These are phyloP conservation scores for Saccharomycopsis hybrid DNA, from an alignment of 1,139 yeast genomes.

Conservation along the genomic window DNA sequence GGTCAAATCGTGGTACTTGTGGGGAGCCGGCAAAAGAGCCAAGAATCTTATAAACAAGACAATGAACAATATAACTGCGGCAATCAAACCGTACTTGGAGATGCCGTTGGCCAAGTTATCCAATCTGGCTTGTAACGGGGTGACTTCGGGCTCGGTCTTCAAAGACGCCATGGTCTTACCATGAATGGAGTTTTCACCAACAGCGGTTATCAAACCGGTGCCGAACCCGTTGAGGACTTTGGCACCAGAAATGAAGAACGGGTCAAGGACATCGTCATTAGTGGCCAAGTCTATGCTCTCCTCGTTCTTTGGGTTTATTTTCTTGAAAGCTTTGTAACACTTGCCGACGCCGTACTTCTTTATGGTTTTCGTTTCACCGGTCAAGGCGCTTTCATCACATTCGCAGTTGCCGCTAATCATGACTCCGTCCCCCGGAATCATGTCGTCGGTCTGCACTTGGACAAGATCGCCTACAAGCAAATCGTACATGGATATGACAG, in stretches of 20 bases:
- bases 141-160: constrained; percentile 66
- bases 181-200: constrained; percentile 81
- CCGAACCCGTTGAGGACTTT: constrained; percentile 84
- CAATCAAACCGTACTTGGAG: constrained; percentile 85
- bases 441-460: constrained; percentile 85
- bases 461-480: constrained; percentile 82
- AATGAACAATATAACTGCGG: constrained; percentile 71
- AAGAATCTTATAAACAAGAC: constrained; percentile 75
- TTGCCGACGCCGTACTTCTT: constrained; percentile 52
- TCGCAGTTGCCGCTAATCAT: constrained; percentile 70
- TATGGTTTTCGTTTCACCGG: constrained; percentile 89
- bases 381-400: constrained; percentile 86
- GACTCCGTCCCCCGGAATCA: constrained; percentile 83
- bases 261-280: constrained; percentile 45
- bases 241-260: constrained; percentile 88
- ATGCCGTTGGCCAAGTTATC: constrained; percentile 85
- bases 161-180: constrained; percentile 87
- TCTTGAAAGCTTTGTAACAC: constrained; percentile 29
- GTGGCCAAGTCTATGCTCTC: constrained; percentile 16
- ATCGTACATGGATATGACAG: constrained; percentile 65
- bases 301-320: constrained; percentile 9
- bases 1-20: constrained; percentile 37
- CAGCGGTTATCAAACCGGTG: constrained; percentile 78
- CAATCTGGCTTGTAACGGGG: constrained; percentile 84
- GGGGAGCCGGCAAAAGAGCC: constrained; percentile 54